These are phyloP conservation scores for Rhynchosporium graminicola DNA, from an alignment of 2,329 filamentous ascomycete species.

Conservation along the genomic window DNA sequence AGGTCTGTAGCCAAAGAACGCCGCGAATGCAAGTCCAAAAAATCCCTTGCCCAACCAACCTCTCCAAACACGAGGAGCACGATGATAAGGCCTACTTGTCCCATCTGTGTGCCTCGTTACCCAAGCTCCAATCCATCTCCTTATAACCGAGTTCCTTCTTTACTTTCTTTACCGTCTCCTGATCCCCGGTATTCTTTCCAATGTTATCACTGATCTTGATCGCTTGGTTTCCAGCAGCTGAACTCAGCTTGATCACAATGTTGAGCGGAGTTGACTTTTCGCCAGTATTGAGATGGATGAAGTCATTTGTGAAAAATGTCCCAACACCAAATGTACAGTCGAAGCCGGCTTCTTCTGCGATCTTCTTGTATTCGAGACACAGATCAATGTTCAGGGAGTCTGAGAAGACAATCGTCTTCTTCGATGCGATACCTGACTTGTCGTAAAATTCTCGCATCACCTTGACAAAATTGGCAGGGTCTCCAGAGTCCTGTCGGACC, in stretches of 20 bases:
- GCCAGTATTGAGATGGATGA: constrained; percentile 67
- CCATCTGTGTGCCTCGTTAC: constrained; percentile 84
- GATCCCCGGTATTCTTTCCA: constrained; percentile 89
- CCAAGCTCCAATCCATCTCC: constrained; percentile 80
- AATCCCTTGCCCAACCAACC: neutral
- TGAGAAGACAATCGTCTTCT: constrained; percentile 92
- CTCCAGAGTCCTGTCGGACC: constrained; percentile 71
- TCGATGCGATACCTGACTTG: constrained; percentile 64
- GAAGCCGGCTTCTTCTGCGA: constrained; percentile 79
- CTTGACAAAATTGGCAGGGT: constrained; percentile 66
- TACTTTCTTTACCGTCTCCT: constrained; percentile 74
- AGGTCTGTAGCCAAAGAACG: constrained; percentile 1
- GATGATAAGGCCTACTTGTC: constrained; percentile 51
- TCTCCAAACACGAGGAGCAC: neutral
- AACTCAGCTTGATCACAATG: constrained; percentile 96
- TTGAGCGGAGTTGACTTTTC: constrained; percentile 90
- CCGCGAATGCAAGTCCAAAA: neutral
- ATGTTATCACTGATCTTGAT: constrained; percentile 92
- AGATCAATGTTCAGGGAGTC: constrained; percentile 91
- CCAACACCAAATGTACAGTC: constrained; percentile 90
- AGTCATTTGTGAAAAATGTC: constrained; percentile 96
- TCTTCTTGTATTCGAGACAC: constrained; percentile 85
- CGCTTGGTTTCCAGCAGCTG: constrained; percentile 75
- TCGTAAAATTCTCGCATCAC: constrained; percentile 53
- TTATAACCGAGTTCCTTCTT: constrained; percentile 85